phyloP scores from a whole-genome alignment of 23 red algal species.

The Gracilaria caudata region DNA sequence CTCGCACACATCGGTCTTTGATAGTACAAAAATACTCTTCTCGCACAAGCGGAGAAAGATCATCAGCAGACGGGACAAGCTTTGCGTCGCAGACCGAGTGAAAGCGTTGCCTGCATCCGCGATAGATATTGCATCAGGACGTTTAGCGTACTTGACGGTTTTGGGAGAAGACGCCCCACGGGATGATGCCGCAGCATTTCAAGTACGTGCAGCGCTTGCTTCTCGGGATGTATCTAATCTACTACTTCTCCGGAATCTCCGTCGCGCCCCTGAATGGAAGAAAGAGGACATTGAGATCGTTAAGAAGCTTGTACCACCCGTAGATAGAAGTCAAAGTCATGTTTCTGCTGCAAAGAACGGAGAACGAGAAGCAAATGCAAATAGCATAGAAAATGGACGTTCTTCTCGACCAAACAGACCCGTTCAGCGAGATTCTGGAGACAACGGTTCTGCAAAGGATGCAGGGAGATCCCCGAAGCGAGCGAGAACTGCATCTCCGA shows the following conservation, averaged over 20 bases:
- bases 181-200: constrained; percentile 40
- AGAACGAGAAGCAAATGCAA: background rate
- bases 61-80: constrained; percentile 32
- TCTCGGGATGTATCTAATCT: constrained; percentile 45
- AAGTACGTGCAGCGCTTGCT: constrained; percentile 49
- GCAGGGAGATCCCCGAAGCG: background rate
- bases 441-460: background rate
- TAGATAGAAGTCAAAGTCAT: constrained; percentile 6
- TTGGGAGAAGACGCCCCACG: constrained; percentile 19
- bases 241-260: constrained; percentile 69
- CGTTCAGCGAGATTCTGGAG: background rate
- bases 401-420: background rate
- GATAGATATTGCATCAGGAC: constrained; percentile 62
- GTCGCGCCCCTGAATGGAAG: constrained; percentile 57
- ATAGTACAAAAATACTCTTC: constrained; percentile 54
- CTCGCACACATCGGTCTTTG: constrained; percentile 45
- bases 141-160: constrained; percentile 57
- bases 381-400: too few relatives aligned
- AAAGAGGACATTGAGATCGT: constrained; percentile 41
- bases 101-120: constrained; percentile 41
- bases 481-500: background rate
- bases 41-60: constrained; percentile 35
- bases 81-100: constrained; percentile 39
- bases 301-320: constrained; percentile 20
- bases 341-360: too few relatives aligned